These are phyloP conservation scores for Hygrocybe coccinea DNA, from an alignment of 768 basidiomycete genomes.

Conservation along the genomic window DNA sequence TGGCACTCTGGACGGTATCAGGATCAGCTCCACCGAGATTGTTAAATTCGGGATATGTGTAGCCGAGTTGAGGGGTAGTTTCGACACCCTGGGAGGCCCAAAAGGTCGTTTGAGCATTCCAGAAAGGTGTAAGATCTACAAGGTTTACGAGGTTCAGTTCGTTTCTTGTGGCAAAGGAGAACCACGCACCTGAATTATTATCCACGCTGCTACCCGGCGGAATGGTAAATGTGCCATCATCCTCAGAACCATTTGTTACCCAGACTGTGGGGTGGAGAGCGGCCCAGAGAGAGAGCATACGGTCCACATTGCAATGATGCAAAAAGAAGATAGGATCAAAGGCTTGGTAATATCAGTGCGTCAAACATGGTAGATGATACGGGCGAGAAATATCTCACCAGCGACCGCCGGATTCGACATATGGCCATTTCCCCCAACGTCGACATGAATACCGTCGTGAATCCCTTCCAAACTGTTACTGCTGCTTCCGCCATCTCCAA, in stretches of 20 bases:
- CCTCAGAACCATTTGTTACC: conserved; percentile 29
- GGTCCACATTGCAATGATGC: conserved; percentile 52
- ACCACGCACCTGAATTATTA: conserved; percentile 24
- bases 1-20: conserved; percentile 26
- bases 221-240: conserved; percentile 33
- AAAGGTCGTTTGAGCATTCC: conserved; percentile 33
- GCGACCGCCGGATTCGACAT: conserved; percentile 40
- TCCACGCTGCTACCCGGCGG: conserved; percentile 24
- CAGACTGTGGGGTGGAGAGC: conserved; percentile 41
- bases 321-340: conserved; percentile 54
- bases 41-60: conserved; percentile 51
- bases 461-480: conserved; percentile 48
- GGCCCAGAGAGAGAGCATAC: conserved; percentile 47
- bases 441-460: conserved; percentile 45
- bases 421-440: conserved; percentile 40
- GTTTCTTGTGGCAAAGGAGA: not conserved
- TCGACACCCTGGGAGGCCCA: conserved; percentile 35
- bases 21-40: conserved; percentile 29
- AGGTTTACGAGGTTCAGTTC: not conserved
- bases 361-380: not conserved
- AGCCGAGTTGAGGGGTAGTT: conserved; percentile 34
- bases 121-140: conserved; percentile 46
- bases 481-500: conserved; percentile 23
- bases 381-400: conserved; percentile 23
- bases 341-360: conserved; percentile 20